Evolutionary conservation across 2,329 filamentous ascomycete species (phyloP), one percentile per base, ranked within the genome.

Genomic region (Didymella exigua): DNA sequence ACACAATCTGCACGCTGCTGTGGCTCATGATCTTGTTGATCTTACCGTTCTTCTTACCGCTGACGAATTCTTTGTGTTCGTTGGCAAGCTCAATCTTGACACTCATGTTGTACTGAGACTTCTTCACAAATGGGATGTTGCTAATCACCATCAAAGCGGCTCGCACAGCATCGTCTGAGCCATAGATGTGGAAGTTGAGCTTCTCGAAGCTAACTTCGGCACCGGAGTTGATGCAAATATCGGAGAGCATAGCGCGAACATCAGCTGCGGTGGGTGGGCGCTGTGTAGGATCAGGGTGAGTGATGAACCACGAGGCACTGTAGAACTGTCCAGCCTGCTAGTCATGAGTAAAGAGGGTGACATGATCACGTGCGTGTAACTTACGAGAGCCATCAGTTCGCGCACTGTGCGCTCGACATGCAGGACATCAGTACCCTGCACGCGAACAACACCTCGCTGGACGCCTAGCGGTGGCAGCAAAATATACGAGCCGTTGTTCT

Each of bases 1-100:
- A 99, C 60, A 99, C 93, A 70, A 99, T 98, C 77, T 99, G 95
- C 11, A 99, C 95, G 67, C 96, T 97, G 82, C 93, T 97, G 77
- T 98, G 93, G 21, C 93, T 95, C 95, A 99, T 99, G 70, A 99
- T 99, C 82, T 99, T 99, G 83, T 99, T 99, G 77, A 99, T 99
- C 80, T 99, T 99, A 77, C 95, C 95, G 69, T 99, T 99, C 82
- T 99, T 99, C 83, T 99, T 99, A 66, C 95, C 95, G 66, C 93
- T 97, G 53, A 99, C 95, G 73, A 99, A 99, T 72, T 99, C 95
- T 77, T 99, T 99, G 81, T 99, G 95, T 79, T 99, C 95, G 71
- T 98, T 98, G 70, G 95, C 95, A 52, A 99, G 88, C 80, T 99
- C 95, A 60, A 99, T 96, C 81, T 98, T 98, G 72, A 99, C 93